Base-by-base conservation (phyloP, 176 grass and related monocot species). In the Poa annua region DNA sequence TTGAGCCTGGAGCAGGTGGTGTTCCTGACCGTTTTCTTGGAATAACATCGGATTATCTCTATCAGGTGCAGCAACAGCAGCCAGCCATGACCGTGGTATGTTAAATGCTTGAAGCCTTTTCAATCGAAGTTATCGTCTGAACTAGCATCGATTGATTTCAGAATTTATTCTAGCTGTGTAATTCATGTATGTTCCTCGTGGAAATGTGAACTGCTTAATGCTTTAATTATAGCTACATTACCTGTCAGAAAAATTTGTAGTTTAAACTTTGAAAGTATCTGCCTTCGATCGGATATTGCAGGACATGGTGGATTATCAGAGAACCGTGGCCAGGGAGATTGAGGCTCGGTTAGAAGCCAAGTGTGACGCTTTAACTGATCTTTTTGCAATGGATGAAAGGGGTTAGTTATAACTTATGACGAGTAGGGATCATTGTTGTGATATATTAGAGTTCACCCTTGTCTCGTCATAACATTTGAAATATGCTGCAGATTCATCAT, bases 271-370 rank as follows among this genome's bases (percentile, higher is more conserved):
- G 29, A 50, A 64, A 80, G 49, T 33, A 60, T 81, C 66, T 81
- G 55, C 22, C 4, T 60, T 39, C 82, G 73, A 61, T 80, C 39
- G 70, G 17, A 56, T 16, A 81, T 81, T 91, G 39, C 81, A 97
- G 95, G 95, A 97, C 81, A 89, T 91, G 85, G 76, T 66, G 19
- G 93, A 96, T 49, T 96, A 98, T 81, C 91, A 98, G 81, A 93
- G 91, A 71, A 84, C 91, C 51, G 82, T 98, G 81, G 68, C 85
- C 68, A 93, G 87, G 73, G 91, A 96, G 89, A 96, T 98, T 62
- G 96, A 98, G 76, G 85, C 93, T 45, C 92, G 93, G n/a, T 88
- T 98, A 80, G 87, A 96, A 84, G 88, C 90, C 61, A 98, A 98
- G 68, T 95, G 93, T 83, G 96, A 98, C 54, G 85, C 86, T 53